Evolutionary conservation across 345 rosid genomes (phyloP).

Genomic region (Dovyalis caffra): DNA sequence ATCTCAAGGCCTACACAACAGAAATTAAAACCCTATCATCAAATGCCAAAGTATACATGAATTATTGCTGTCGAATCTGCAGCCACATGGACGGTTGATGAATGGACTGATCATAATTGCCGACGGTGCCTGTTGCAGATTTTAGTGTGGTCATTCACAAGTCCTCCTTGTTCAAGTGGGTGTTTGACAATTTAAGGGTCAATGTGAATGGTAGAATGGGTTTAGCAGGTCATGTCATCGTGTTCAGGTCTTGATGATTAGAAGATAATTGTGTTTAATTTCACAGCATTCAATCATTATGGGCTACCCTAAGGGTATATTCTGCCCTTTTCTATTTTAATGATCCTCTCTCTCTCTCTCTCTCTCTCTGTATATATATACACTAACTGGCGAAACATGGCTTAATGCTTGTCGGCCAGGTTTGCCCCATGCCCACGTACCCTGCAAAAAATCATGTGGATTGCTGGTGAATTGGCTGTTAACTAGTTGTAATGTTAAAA

Average conservation of each 20-base stretch:
- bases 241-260: neutral
- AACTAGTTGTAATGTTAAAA: too few relatives aligned
- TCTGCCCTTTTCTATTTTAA: neutral
- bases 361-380: too few relatives aligned
- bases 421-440: constrained; percentile 9
- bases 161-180: neutral
- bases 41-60: neutral
- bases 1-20: neutral
- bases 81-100: neutral
- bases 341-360: too few relatives aligned
- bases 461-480: neutral
- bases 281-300: constrained; percentile 2
- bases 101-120: neutral
- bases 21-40: neutral
- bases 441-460: neutral
- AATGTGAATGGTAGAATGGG: constrained; percentile 11
- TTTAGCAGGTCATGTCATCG: constrained; percentile 6
- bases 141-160: neutral
- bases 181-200: neutral
- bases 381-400: neutral
- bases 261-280: neutral
- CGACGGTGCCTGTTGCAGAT: neutral
- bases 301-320: neutral
- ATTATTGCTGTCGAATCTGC: neutral
- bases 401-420: neutral